Conservation (phyloP, 2,329 filamentous ascomycete species). For the Pseudogymnoascus sp. region DNA sequence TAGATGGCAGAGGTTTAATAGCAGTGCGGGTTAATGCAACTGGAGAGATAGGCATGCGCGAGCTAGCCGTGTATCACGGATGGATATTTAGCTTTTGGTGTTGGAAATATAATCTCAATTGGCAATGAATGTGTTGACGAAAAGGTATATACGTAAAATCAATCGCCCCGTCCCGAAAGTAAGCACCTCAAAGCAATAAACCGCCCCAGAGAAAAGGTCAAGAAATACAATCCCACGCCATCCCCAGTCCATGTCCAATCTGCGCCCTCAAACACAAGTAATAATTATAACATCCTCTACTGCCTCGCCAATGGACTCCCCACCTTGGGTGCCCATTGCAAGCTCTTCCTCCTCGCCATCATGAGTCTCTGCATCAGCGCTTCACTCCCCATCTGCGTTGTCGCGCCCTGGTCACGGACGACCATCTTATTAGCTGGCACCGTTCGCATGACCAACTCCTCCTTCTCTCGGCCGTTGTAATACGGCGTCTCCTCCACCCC, state of each 20-base stretch:
- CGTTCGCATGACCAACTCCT: constrained; percentile 24
- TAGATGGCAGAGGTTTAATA: neutral
- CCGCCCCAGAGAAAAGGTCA: neutral
- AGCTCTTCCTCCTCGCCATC: constrained; percentile 65
- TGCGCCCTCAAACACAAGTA: neutral
- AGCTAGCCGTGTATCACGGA: neutral
- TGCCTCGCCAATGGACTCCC: constrained; percentile 59
- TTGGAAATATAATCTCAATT: neutral
- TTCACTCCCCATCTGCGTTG: constrained; percentile 39
- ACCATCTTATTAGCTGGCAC: constrained; percentile 21
- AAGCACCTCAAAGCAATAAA: constrained; percentile 2
- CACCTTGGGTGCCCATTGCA: constrained; percentile 69
- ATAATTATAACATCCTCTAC: neutral
- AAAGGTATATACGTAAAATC: constrained; percentile 3
- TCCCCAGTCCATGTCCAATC: neutral
- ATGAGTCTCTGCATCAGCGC: constrained; percentile 40
- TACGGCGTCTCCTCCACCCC: constrained; percentile 15
- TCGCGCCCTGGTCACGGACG: neutral
- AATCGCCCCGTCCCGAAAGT: neutral
- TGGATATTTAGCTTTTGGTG: neutral
- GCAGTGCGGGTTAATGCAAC: neutral
- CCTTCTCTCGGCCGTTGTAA: neutral
- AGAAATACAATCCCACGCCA: neutral
- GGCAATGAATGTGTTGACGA: neutral
- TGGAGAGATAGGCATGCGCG: neutral